Evolutionary conservation across 805 yeast species (phyloP), one percentile per base, ranked within the genome.

Genomic region (Suhomyces canberraensis): DNA sequence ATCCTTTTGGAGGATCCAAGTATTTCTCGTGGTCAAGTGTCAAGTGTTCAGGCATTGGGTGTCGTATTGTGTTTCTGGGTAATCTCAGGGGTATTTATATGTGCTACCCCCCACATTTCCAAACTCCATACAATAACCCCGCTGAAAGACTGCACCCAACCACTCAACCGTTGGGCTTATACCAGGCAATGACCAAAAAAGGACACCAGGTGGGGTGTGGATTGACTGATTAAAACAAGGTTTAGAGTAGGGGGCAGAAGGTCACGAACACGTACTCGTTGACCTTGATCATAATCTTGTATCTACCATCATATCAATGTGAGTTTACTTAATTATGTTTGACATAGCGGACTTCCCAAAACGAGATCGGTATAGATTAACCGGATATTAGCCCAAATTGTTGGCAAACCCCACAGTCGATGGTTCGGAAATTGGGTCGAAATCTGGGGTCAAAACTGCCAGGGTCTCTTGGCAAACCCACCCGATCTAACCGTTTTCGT

Each of bases 1-100:
- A 69, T 26, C 70, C 71, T 33, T 50, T 45, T 8, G 72, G 78
- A 40, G 64, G 69, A 5, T 41, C 42, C 26, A 43, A 43, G 36
- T 46, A 44, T 29, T 48, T 52, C 35, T 61, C 68, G 50, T 61
- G 67, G 40, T 61, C 68, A 35, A 63, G 54, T 11, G 61, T 48
- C 31, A 61, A 47, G 11, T 27, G 27, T 34, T 39, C 42, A 11
- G 42, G 42, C 42, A 39, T 37, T 22, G 19, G 28, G 28, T 15
- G 30, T 6, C 7, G 26, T 9, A n/a, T n/a, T n/a, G n/a, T n/a
- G n/a, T n/a, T n/a, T n/a, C n/a, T 11, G 24, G 24, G n/a, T n/a
- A n/a, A n/a, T n/a, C n/a, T n/a, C n/a, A n/a, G 27, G 29, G 18
- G 29, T 8, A 7, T 26, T 26, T 26, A 26, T 26, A 26, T 8